Evolutionary conservation across 202 grass and related monocot genomes (phyloP).

Genomic region (Musa balbisiana): DNA sequence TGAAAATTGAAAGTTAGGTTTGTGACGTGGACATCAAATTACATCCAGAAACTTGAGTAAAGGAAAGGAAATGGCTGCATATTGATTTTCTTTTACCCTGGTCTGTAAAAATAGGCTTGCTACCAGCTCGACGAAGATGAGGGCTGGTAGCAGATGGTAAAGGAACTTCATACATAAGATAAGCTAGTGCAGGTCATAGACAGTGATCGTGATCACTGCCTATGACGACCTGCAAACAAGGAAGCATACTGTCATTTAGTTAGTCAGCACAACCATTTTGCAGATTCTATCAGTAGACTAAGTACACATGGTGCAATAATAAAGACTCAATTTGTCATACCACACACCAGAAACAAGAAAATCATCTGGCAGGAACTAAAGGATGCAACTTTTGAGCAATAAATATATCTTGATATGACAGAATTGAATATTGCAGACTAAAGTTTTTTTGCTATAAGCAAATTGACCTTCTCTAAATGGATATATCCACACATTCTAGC

Average conservation of each 20-base stretch:
- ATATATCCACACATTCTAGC: no score
- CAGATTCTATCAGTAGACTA: not conserved
- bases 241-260: not conserved
- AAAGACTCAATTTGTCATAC: not conserved
- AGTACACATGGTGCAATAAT: not conserved
- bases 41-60: not conserved
- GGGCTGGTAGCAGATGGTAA: constrained; percentile 20
- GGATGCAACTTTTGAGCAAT: no score
- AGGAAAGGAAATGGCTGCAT: not conserved
- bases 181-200: constrained; percentile 20
- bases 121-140: constrained; percentile 24
- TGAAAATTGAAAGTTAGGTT: constrained; percentile 1
- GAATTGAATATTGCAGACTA: no score
- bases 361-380: no score
- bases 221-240: not conserved
- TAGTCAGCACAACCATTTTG: not conserved
- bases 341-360: no score
- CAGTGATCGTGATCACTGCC: constrained; percentile 10
- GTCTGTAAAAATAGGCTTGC: constrained; percentile 21
- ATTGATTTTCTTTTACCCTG: constrained; percentile 5
- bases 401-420: no score
- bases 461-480: no score
- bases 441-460: no score
- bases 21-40: not conserved
- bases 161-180: constrained; percentile 28